Evolutionary conservation across 345 rosid species (phyloP), one percentile per base, ranked within the genome.

Genomic region (Excoecaria cochinchinensis): DNA sequence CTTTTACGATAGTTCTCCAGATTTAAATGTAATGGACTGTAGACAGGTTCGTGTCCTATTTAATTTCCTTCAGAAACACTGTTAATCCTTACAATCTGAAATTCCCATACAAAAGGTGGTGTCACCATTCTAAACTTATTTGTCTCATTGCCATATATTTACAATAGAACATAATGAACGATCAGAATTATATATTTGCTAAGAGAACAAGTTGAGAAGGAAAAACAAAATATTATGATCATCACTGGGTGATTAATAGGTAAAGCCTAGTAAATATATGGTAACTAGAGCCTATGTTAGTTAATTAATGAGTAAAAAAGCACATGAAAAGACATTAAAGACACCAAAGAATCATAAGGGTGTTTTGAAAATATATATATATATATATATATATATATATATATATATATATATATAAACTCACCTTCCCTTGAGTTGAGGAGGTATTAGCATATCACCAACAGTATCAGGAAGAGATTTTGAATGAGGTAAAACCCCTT

Each of bases 341-440:
- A 56, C 25, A 56, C 21, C 58, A 14, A 6, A 21, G 38, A 8
- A 15, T 59, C n/a, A 52, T 24, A 19, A 44, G 25, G 24, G 31
- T 46, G 53, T 19, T 48, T 3, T n/a, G n/a, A n/a, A n/a, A n/a
- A n/a, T n/a, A n/a, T n/a, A n/a, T n/a, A n/a, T n/a, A n/a, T n/a
- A n/a, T n/a, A n/a, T n/a, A n/a, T n/a, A n/a, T n/a, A n/a, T n/a
- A n/a, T n/a, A n/a, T n/a, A n/a, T n/a, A n/a, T n/a, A n/a, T n/a
- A n/a, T n/a, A n/a, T n/a, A n/a, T n/a, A n/a, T n/a, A n/a, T n/a
- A n/a, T n/a, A n/a, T n/a, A n/a, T n/a, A n/a, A 61, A 72, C 90
- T 64, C 39, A 93, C 98, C 95, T 91, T 80, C 98, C 98, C 24
- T 81, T 82, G 56, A 93, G 90, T 91, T 93, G 98, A 51, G 97